phyloP scores from a whole-genome alignment of 2,329 filamentous ascomycete species.

The Arthrobotrys sinensis region DNA sequence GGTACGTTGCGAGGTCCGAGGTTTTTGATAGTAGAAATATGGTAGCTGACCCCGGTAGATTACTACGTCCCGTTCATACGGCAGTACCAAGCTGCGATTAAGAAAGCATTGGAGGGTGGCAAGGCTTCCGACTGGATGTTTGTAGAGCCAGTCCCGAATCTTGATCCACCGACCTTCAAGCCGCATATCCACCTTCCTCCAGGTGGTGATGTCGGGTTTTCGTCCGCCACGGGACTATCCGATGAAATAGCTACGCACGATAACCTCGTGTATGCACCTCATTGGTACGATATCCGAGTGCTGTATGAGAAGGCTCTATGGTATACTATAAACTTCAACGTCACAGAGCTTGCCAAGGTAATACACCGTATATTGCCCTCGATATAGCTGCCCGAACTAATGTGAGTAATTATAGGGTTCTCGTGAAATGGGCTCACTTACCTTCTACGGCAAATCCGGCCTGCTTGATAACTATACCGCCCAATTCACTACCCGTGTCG shows the following conservation, averaged over 20 bases:
- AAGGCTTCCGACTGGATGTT: constrained; percentile 66
- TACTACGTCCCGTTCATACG: constrained; percentile 69
- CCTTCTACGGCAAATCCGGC: constrained; percentile 67
- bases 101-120: constrained; percentile 66
- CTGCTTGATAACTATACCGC: constrained; percentile 68
- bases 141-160: constrained; percentile 69
- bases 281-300: constrained; percentile 69
- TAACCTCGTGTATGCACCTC: constrained; percentile 68
- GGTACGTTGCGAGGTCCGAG: background rate
- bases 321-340: constrained; percentile 67
- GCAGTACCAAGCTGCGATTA: constrained; percentile 65
- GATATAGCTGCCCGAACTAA: constrained; percentile 11
- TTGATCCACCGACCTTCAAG: constrained; percentile 68
- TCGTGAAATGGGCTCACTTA: constrained; percentile 63
- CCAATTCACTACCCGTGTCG: constrained; percentile 67
- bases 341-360: constrained; percentile 66
- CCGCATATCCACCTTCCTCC: constrained; percentile 43
- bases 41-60: constrained; percentile 62
- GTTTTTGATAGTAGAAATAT: background rate
- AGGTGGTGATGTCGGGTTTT: constrained; percentile 63
- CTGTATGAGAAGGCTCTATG: constrained; percentile 69
- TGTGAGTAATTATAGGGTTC: constrained; percentile 57
- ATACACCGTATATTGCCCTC: background rate
- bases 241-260: constrained; percentile 65
- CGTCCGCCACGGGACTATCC: constrained; percentile 63